Conservation (phyloP, 2,329 filamentous ascomycete genomes). For the Xylaria arbuscula region DNA sequence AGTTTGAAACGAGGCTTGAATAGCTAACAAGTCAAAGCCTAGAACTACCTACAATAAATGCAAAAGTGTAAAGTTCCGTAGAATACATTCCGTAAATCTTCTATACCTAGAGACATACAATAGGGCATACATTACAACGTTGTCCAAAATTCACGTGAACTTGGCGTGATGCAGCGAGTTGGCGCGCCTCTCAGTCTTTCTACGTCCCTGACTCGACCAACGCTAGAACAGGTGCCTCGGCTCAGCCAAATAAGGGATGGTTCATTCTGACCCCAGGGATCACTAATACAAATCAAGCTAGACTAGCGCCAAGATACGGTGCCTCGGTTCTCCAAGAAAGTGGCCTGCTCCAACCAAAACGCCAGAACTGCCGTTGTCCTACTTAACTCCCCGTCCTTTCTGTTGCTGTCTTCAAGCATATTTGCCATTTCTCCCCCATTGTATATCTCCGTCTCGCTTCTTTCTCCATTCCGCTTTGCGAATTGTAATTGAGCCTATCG, state of each 20-base stretch:
- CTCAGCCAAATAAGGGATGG: slow-evolving; percentile 18
- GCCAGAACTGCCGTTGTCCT: slow-evolving; percentile 25
- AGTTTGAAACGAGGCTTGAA: no score
- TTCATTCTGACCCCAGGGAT: not conserved
- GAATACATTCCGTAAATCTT: no score
- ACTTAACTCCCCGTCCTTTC: slow-evolving; percentile 14
- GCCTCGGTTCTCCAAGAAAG: slow-evolving; percentile 45
- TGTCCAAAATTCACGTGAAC: no score
- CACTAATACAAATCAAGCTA: slow-evolving; percentile 30
- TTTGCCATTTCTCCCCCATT: slow-evolving; percentile 8
- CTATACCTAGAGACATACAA: no score
- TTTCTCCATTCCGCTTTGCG: not conserved
- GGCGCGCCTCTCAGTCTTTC: not conserved
- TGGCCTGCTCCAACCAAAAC: slow-evolving; percentile 16
- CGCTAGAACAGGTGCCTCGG: slow-evolving; percentile 24
- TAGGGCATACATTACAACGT: no score
- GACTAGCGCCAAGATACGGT: slow-evolving; percentile 21
- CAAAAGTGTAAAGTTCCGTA: no score
- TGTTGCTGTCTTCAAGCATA: not conserved
- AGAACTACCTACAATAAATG: no score
- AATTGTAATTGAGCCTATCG: not conserved
- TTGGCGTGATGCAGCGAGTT: not conserved
- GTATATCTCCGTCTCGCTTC: not conserved
- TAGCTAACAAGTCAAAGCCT: no score
- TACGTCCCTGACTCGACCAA: not conserved